Percentiles rank a stretch among this genome's conserved stretches.
phyloP scores from a whole-genome alignment of 2,329 filamentous ascomycete genomes.

The Ustilaginoidea virens region DNA sequence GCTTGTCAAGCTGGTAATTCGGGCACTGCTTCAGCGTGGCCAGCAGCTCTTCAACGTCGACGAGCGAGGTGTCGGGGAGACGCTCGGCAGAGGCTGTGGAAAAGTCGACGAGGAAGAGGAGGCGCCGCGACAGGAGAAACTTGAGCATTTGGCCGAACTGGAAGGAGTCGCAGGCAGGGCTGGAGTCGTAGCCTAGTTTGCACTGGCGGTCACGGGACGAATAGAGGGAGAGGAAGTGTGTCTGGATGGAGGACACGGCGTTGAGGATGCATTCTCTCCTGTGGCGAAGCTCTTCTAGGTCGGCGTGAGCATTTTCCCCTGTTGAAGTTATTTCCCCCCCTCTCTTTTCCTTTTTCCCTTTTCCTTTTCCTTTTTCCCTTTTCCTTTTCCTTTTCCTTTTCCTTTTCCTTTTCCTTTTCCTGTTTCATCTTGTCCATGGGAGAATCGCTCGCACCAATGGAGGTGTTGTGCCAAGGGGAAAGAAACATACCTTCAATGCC shows the following conservation, averaged over 20 bases:
- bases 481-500: slow-evolving; percentile 47
- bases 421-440: too few relatives aligned
- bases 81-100: slow-evolving; percentile 28
- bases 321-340: too few relatives aligned
- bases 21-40: slow-evolving; percentile 48
- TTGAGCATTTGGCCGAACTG: slow-evolving; percentile 65
- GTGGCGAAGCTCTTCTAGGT: slow-evolving; percentile 45
- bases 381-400: background rate
- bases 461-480: too few relatives aligned
- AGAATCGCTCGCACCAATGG: too few relatives aligned
- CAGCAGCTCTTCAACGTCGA: slow-evolving; percentile 48
- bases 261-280: slow-evolving; percentile 52
- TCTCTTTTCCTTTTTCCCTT: too few relatives aligned
- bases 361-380: too few relatives aligned
- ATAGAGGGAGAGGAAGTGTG: slow-evolving; percentile 52
- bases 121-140: slow-evolving; percentile 47
- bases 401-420: too few relatives aligned
- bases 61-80: slow-evolving; percentile 33
- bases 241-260: slow-evolving; percentile 53
- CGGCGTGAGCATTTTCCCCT: too few relatives aligned
- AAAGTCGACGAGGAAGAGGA: slow-evolving; percentile 44
- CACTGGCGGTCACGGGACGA: slow-evolving; percentile 53
- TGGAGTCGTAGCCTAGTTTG: slow-evolving; percentile 59
- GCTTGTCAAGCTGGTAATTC: slow-evolving; percentile 57
- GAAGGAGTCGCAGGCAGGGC: slow-evolving; percentile 57